Base-by-base conservation (phyloP, 2,329 filamentous ascomycete species). In the Cercospora beticola region DNA sequence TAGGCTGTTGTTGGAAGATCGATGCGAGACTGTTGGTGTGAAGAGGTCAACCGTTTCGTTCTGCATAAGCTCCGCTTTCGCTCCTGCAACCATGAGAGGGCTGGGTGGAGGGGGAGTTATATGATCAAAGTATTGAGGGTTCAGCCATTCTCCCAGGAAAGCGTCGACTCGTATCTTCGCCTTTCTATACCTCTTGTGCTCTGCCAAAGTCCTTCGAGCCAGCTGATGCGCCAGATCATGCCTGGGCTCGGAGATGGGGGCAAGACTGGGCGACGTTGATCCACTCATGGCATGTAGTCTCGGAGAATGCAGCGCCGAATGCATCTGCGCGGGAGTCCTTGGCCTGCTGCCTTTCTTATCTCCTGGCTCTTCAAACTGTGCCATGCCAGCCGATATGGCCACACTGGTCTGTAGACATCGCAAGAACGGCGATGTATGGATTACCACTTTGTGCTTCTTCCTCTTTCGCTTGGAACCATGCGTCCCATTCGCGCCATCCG, bases 141-240 rank as follows among this genome's bases (percentile, higher is more conserved):
- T 92, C 31, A 98, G 85, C 95, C 95, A 99, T 83, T 99, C 95
- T 60, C 95, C 94, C 0, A 99, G 85, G 77, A 96, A 97, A 0
- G 94, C 91, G 80, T 99, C 95, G 5, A 99, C 86, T 0, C 95
- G 90, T 59, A 99, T 81, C 9, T 89, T 84, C 3, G 87, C 83
- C 71, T 88, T 90, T 12, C 74, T 68, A 68, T 76, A 71, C 18
- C 79, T 75, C 30, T 79, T 79, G 5, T 78, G 78, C 36, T 77
- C 76, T 12, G 76, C 76, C 21, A 78, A 65, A 7, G 76, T 72
- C 61, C 78, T 80, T 21, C 78, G 69, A 10, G 75, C 75, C 40
- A 77, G 68, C 30, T 80, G 77, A 46, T 79, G 76, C 18, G 77
- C 78, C 30, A 80, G 76, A 65, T 81, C 78, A 65, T 79, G 74